Evolutionary conservation across 768 basidiomycete genomes (phyloP), one percentile per base, ranked within the genome.

Genomic region (Saitozyma podzolica): DNA sequence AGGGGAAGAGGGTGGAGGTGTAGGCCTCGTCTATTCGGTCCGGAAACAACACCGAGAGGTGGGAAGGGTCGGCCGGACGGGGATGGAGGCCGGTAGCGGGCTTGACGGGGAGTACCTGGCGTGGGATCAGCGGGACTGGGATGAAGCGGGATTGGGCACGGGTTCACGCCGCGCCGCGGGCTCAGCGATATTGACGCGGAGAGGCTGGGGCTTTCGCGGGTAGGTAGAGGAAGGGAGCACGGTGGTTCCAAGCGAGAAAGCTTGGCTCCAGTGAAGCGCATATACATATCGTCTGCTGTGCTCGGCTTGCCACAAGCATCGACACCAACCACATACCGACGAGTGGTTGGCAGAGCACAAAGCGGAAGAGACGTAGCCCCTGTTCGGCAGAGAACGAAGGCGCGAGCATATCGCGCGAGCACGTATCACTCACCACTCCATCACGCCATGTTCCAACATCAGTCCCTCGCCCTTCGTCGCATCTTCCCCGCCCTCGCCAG

Each of bases 361-460:
- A n/a, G n/a, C n/a, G n/a, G n/a, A n/a, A n/a, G n/a, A n/a, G n/a
- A n/a, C n/a, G n/a, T n/a, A 47, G 48, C 7, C 8, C n/a, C 3
- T 6, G 37, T 17, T 8, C 29, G 48, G 57, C 11, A 40, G 10
- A 41, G 9, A 56, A 17, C 16, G 16, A 43, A 29, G 39, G 14
- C n/a, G n/a, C n/a, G n/a, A n/a, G n/a, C n/a, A n/a, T n/a, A n/a
- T n/a, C n/a, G n/a, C n/a, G n/a, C n/a, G n/a, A n/a, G n/a, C n/a
- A n/a, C n/a, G n/a, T n/a, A n/a, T n/a, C n/a, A 70, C 72, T 63
- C 29, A 80, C 78, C 79, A 80, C 56, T 80, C 79, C 55, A 55
- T 52, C 1, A 76, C 70, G 40, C 79, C 79, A 65, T 78, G 78
- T 50, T 80, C 79, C 29, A 79, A 65, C 58, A 48, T 57, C 6